Conservation (phyloP, 306 rosid genomes). For the Vigna trinervia region DNA sequence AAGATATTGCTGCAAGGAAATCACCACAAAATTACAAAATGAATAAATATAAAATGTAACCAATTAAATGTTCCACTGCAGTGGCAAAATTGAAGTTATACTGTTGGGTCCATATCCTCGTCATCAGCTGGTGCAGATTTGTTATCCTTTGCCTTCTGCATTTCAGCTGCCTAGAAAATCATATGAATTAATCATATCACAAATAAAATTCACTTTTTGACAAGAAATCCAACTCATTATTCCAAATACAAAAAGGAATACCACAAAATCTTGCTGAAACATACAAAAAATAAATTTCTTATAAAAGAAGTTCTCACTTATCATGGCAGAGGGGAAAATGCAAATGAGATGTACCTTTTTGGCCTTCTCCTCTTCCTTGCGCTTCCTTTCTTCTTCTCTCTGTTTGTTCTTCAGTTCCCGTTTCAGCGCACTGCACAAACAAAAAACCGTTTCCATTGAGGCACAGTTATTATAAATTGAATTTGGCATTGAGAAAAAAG, state of each 20-base stretch:
- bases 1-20: slow-evolving; percentile 74
- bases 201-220: background rate
- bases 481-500: background rate
- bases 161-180: slow-evolving; percentile 64
- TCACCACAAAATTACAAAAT: background rate
- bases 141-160: slow-evolving; percentile 55
- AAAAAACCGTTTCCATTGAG: background rate
- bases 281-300: background rate
- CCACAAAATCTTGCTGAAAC: background rate
- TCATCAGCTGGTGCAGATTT: slow-evolving; percentile 66
- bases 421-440: slow-evolving; percentile 9
- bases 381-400: slow-evolving; percentile 24
- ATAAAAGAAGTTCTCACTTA: background rate
- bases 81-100: background rate
- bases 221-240: slow-evolving; percentile 4
- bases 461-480: background rate
- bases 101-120: slow-evolving; percentile 63
- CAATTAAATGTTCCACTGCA: background rate
- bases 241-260: slow-evolving; percentile 2
- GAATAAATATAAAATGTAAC: background rate
- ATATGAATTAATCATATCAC: background rate
- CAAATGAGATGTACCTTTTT: slow-evolving; percentile 1
- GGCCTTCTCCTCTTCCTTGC: slow-evolving; percentile 19
- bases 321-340: background rate
- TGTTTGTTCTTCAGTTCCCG: slow-evolving; percentile 25